phyloP scores from a whole-genome alignment of 2,329 filamentous ascomycete species.

The Diaporthe eres region DNA sequence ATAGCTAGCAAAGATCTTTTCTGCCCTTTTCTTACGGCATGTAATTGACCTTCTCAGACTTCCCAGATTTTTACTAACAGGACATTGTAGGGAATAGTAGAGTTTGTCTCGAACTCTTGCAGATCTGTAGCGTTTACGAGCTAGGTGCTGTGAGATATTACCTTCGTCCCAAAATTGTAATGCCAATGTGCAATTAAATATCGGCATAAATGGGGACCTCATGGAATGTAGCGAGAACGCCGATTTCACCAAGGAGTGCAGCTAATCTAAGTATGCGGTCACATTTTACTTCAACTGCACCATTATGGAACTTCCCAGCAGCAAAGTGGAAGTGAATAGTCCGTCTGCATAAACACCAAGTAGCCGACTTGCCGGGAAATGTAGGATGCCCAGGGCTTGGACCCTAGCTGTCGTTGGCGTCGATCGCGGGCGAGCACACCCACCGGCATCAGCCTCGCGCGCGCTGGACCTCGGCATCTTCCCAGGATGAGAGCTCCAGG shows the following conservation, averaged over 20 bases:
- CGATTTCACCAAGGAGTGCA: neutral
- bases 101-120: no score
- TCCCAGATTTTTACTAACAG: no score
- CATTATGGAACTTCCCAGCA: neutral
- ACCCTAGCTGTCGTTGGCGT: conserved; percentile 11
- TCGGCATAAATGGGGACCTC: neutral
- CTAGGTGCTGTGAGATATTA: neutral
- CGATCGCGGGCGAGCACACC: conserved; percentile 9
- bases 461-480: conserved; percentile 32
- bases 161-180: neutral
- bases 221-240: neutral
- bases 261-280: neutral
- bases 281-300: neutral
- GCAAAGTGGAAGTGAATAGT: neutral
- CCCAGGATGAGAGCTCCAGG: conserved; percentile 24
- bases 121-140: neutral
- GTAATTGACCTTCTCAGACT: neutral
- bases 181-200: neutral
- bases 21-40: neutral
- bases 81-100: neutral
- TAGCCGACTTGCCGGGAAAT: conserved; percentile 13
- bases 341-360: neutral
- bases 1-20: neutral
- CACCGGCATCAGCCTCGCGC: conserved; percentile 7
- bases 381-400: conserved; percentile 26